phyloP scores from a whole-genome alignment of 2,329 filamentous ascomycete genomes.

The Penicillium sp. region DNA sequence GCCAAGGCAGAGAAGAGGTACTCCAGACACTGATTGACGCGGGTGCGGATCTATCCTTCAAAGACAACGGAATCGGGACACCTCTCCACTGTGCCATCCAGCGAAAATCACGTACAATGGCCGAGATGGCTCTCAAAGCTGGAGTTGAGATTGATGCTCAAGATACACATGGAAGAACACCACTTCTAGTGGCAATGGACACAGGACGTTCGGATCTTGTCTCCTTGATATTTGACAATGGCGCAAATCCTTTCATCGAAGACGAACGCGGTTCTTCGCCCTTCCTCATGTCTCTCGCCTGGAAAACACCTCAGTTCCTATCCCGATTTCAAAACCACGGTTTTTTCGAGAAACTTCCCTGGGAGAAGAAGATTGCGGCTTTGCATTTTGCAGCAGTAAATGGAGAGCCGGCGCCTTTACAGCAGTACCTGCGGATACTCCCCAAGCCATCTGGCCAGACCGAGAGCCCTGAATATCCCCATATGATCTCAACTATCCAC shows the following conservation, averaged over 20 bases:
- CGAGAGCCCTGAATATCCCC: background rate
- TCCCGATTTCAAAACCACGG: background rate
- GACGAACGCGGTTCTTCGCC: slow-evolving; percentile 4
- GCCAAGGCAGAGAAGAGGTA: slow-evolving; percentile 1
- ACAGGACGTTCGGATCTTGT: slow-evolving; percentile 4
- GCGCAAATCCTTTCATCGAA: slow-evolving; percentile 6
- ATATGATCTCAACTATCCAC: slow-evolving; percentile 2
- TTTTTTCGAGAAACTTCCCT: background rate
- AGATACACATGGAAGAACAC: slow-evolving; percentile 2
- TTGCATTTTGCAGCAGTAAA: slow-evolving; percentile 5
- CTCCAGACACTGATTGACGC: slow-evolving; percentile 4
- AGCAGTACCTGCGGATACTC: background rate
- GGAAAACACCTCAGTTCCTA: slow-evolving; percentile 2
- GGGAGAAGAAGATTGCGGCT: background rate
- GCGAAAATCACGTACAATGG: slow-evolving; percentile 5
- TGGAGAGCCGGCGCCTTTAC: background rate
- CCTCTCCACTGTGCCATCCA: slow-evolving; percentile 7
- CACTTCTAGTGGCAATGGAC: slow-evolving; percentile 8
- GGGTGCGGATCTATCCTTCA: slow-evolving; percentile 3
- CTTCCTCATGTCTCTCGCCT: slow-evolving; percentile 8
- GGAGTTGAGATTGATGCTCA: slow-evolving; percentile 2
- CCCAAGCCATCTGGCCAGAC: background rate
- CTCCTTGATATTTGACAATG: slow-evolving; percentile 5
- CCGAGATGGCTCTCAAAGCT: slow-evolving; percentile 5
- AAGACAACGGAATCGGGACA: slow-evolving; percentile 1